Evolutionary conservation across 73 alveolate species (phyloP).

Genomic region (Urostyla sp.): DNA sequence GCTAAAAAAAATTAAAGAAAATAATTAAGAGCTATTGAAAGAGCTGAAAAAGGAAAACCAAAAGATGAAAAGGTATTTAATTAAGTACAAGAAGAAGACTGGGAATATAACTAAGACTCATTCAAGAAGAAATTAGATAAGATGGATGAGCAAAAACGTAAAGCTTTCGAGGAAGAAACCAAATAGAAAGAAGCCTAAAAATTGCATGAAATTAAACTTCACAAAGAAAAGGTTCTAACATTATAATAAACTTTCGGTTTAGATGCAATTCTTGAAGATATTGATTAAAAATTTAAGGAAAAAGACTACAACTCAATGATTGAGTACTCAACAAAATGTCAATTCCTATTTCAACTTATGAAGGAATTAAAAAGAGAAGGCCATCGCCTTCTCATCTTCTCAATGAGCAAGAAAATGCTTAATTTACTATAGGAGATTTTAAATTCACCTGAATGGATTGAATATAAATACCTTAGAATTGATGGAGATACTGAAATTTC

Average conservation of each 20-base stretch:
- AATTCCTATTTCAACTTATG: constrained; percentile 69
- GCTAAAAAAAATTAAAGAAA: constrained; percentile 22
- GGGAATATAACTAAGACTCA: constrained; percentile 43
- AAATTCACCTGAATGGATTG: constrained; percentile 23
- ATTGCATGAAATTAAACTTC: background rate
- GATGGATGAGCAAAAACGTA: constrained; percentile 8
- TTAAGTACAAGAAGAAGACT: constrained; percentile 49
- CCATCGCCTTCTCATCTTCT: constrained; percentile 75
- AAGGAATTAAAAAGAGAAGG: constrained; percentile 71
- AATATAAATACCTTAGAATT: constrained; percentile 71
- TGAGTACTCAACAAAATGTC: constrained; percentile 69
- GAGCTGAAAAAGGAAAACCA: background rate
- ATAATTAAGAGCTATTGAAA: constrained; percentile 28
- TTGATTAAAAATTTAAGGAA: constrained; percentile 31
- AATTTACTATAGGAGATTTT: constrained; percentile 72
- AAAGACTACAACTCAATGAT: constrained; percentile 60
- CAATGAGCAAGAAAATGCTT: constrained; percentile 80
- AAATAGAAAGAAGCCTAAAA: constrained; percentile 24
- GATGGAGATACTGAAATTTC: constrained; percentile 80
- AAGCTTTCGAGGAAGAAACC: background rate
- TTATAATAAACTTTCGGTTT: constrained; percentile 42
- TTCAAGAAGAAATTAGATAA: constrained; percentile 2
- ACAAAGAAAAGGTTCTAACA: background rate
- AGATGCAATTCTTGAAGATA: constrained; percentile 22
- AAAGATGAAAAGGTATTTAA: constrained; percentile 24